Base-by-base conservation (phyloP, 2,329 filamentous ascomycete species). In the Colletotrichum tropicale region DNA sequence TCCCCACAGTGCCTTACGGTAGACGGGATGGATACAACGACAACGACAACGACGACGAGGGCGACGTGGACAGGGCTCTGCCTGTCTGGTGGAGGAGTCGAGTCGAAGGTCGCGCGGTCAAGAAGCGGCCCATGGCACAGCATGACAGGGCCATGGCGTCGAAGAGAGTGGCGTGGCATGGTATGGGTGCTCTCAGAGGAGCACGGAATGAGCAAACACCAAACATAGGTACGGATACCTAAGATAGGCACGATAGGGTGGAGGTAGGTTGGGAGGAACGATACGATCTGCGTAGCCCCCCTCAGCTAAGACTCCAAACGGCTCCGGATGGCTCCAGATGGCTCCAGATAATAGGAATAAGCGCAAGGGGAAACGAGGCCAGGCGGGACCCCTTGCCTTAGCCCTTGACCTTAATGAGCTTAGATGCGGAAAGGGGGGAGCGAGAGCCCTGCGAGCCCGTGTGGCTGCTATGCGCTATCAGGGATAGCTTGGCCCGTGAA, bases 271-370 rank as follows among this genome's bases (percentile, higher is more conserved):
- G 52, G n/a, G 60, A 28, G 34, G 60, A 71, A 71, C 60, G 66
- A 71, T 64, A 48, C 52, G 62, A 66, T 75, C 68, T 71, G 55
- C 52, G 38, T 34, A 48, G 28, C n/a, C 48, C 43, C 30, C 32
- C 60, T 28, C 43, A 21, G 34, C n/a, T 48, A 58, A 18, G 38
- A 21, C 36, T n/a, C n/a, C 8, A 32, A 30, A 30, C 30, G 43
- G 65, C n/a, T 13, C 28, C 52, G 8, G 72, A 52, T n/a, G 38
- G 26, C 56, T 13, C 28, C 52, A 9, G 72, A 52, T n/a, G 38
- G 26, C 56, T 55, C 56, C 32, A 68, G 64, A 68, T n/a, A 68
- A 68, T 58, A 73, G 73, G 21, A 73, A 75, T 73, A 68, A 73
- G 73, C 62, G 70, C 58, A 73, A 62, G 43, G 65, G 60, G 64